A percentile compares a stretch with the other conserved stretches of the same genome.
Evolutionary conservation across 2,329 filamentous ascomycete genomes (phyloP).

Genomic region (Monascus ruber): DNA sequence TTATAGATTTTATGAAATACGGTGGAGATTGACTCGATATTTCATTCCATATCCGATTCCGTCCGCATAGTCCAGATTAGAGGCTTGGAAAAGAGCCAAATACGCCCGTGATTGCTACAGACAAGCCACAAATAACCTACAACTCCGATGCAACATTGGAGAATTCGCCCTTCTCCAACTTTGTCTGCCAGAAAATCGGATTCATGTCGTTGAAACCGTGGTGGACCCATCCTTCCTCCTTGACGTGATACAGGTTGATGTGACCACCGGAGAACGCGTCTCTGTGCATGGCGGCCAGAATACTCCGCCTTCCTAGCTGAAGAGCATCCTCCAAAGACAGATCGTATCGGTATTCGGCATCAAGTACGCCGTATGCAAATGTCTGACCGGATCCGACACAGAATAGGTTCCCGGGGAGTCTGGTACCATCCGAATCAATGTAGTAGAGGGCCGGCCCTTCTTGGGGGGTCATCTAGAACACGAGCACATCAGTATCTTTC

Average conservation of each 20-base stretch:
- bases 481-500: constrained; percentile 43
- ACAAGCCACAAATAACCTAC: constrained; percentile 9
- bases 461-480: constrained; percentile 45
- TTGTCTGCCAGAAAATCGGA: constrained; percentile 99
- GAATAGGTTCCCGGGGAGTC: constrained; percentile 88
- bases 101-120: no score
- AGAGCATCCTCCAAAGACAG: constrained; percentile 77
- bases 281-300: constrained; percentile 88
- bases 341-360: constrained; percentile 90
- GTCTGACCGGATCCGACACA: constrained; percentile 97
- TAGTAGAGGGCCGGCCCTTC: constrained; percentile 98
- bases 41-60: no score
- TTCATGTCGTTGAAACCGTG: constrained; percentile 97
- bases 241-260: constrained; percentile 98
- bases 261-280: constrained; percentile 98
- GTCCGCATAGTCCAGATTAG: no score
- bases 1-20: no score
- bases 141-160: constrained; percentile 79
- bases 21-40: no score
- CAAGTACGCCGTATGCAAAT: constrained; percentile 95
- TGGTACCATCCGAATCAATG: constrained; percentile 93
- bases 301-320: constrained; percentile 81
- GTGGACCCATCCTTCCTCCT: constrained; percentile 98
- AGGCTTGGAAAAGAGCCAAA: no score
- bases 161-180: constrained; percentile 97